Conservation (phyloP, 441 rosid species). For the Erysimum cheiri region DNA sequence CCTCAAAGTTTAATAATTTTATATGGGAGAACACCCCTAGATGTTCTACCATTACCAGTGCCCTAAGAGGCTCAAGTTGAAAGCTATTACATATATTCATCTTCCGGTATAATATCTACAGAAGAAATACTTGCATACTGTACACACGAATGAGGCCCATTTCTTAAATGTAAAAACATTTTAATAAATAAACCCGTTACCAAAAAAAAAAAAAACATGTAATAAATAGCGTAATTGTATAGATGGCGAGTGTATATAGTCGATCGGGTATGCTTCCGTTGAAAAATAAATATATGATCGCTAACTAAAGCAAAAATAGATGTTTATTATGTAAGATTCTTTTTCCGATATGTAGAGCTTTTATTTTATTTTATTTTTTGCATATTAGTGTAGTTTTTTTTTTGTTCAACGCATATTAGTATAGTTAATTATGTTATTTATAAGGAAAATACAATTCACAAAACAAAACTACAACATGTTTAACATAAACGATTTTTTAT, state of each 20-base stretch:
- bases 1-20: no score
- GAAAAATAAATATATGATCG: neutral
- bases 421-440: neutral
- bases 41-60: no score
- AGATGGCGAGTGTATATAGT: neutral
- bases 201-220: neutral
- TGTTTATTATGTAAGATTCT: neutral
- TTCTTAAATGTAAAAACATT: constrained; percentile 12
- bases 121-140: neutral
- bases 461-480: neutral
- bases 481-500: neutral
- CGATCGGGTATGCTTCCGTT: neutral
- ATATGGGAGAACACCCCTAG: no score
- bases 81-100: constrained; percentile 3
- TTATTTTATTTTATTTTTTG: neutral
- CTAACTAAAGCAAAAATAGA: neutral
- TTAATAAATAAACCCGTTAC: no score
- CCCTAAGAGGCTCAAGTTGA: constrained; percentile 23
- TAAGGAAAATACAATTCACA: neutral
- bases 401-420: neutral
- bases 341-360: neutral
- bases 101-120: neutral
- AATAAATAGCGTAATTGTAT: constrained; percentile 19
- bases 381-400: neutral
- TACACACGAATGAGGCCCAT: constrained; percentile 1